A percentile compares a stretch with the other conserved stretches of the same genome.
Evolutionary conservation across 257 asterid species (phyloP).

Genomic region (Linderniella brevidens): DNA sequence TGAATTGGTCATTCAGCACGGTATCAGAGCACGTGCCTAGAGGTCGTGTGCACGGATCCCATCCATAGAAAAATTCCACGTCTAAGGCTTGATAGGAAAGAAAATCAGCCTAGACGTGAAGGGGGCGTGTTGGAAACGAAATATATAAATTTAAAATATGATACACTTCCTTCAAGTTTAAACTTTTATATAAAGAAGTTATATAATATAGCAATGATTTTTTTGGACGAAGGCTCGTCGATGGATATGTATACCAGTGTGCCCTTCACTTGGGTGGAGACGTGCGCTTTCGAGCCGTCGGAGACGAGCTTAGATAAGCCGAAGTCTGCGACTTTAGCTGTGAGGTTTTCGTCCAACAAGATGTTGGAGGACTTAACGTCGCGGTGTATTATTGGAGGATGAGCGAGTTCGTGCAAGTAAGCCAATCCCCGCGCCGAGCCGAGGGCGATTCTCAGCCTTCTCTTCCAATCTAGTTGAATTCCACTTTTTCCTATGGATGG

Average conservation of each 20-base stretch:
- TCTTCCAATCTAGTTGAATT: slow-evolving; percentile 69
- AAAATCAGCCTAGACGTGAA: no score
- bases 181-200: no score
- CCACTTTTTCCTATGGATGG: slow-evolving; percentile 72
- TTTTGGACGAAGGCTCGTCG: no score
- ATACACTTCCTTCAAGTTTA: no score
- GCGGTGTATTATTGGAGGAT: slow-evolving; percentile 88
- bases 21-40: no score
- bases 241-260: slow-evolving; percentile 33
- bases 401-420: slow-evolving; percentile 79
- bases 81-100: no score
- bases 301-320: slow-evolving; percentile 86
- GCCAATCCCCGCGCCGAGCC: slow-evolving; percentile 96
- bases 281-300: slow-evolving; percentile 69
- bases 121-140: no score
- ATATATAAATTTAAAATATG: no score
- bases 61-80: no score
- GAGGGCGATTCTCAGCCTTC: slow-evolving; percentile 59
- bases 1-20: no score
- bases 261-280: slow-evolving; percentile 96
- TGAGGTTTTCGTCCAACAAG: slow-evolving; percentile 63
- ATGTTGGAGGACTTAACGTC: slow-evolving; percentile 82
- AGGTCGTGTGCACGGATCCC: no score
- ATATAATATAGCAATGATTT: neutral
- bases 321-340: slow-evolving; percentile 89